These are phyloP conservation scores for Sporobolomyces roseus DNA, from an alignment of 768 basidiomycete genomes.

Conservation along the genomic window DNA sequence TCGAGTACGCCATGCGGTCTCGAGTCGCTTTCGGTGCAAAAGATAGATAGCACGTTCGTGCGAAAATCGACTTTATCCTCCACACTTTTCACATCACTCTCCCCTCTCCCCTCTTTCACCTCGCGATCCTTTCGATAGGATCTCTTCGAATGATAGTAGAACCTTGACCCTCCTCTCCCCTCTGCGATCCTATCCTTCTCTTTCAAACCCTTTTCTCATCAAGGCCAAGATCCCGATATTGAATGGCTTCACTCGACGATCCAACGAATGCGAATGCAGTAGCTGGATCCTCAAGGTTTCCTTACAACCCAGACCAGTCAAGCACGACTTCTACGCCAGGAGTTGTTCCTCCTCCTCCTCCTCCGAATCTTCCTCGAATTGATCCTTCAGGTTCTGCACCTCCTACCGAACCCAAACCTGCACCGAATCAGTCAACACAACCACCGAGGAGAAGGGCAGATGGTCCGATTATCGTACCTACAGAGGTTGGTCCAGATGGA, in stretches of 20 bases:
- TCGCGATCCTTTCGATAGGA: too few relatives aligned
- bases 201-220: not conserved
- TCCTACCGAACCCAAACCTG: not conserved
- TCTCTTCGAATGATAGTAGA: too few relatives aligned
- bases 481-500: slow-evolving; percentile 29
- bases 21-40: too few relatives aligned
- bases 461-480: slow-evolving; percentile 25
- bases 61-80: too few relatives aligned
- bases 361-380: not conserved
- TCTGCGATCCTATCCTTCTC: not conserved
- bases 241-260: slow-evolving; percentile 1
- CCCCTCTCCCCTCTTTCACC: too few relatives aligned
- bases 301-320: not conserved
- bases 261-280: slow-evolving; percentile 21
- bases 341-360: not conserved
- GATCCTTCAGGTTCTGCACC: slow-evolving; percentile 1
- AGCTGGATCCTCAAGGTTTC: not conserved
- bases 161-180: too few relatives aligned
- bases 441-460: slow-evolving; percentile 7
- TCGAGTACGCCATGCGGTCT: too few relatives aligned
- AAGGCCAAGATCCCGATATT: too few relatives aligned
- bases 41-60: too few relatives aligned
- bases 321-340: not conserved
- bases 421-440: not conserved
- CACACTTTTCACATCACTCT: too few relatives aligned